These are phyloP conservation scores for Blastomyces emzantsi DNA, from an alignment of 2,329 filamentous ascomycete genomes.

Conservation along the genomic window DNA sequence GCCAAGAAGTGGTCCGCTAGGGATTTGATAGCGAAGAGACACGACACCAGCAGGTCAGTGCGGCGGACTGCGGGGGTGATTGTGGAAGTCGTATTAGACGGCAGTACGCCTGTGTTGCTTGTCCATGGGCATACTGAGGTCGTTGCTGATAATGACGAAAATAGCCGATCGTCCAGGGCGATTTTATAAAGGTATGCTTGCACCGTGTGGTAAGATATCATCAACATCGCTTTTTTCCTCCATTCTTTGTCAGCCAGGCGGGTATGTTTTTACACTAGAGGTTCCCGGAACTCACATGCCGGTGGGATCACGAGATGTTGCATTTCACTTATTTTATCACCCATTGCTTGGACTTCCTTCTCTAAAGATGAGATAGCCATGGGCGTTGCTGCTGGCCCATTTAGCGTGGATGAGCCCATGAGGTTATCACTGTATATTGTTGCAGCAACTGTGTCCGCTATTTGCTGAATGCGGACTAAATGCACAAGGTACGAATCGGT, in stretches of 20 bases:
- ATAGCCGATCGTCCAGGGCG: not conserved
- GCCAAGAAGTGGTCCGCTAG: constrained; percentile 2
- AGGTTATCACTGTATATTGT: not conserved
- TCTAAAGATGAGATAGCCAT: not conserved
- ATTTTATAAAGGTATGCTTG: constrained; percentile 4
- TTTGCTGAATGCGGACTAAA: constrained; percentile 1
- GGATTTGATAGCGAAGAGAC: constrained; percentile 1
- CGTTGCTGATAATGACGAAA: not conserved
- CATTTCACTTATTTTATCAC: not conserved
- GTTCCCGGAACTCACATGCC: not conserved
- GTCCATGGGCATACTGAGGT: not conserved
- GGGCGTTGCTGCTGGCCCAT: not conserved
- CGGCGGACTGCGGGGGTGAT: not conserved
- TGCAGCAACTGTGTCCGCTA: not conserved
- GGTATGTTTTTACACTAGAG: not conserved
- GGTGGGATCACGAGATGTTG: not conserved
- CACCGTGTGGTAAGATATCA: constrained; percentile 3
- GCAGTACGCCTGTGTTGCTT: not conserved
- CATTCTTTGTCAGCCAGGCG: not conserved
- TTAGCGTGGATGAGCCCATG: not conserved
- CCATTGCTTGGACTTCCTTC: not conserved
- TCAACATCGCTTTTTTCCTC: not conserved
- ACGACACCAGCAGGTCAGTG: not conserved
- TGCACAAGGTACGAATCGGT: constrained; percentile 1
- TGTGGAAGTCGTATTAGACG: not conserved